Conservation (phyloP, 768 basidiomycete species). For the Boletales sp. region DNA sequence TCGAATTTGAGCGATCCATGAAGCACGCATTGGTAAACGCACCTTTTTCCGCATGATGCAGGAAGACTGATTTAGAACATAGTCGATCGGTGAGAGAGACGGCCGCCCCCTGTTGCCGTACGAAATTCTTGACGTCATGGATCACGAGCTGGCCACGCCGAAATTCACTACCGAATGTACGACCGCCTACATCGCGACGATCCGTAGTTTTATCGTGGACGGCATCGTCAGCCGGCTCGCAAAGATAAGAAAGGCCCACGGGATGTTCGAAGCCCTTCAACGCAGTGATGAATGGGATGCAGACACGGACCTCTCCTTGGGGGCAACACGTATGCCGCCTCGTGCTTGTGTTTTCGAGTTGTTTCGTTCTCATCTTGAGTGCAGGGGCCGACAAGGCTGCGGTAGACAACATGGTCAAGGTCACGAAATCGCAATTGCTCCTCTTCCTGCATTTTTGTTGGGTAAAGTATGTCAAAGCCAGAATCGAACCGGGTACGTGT, state of each 20-base stretch:
- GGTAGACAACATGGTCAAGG: slow-evolving; percentile 88
- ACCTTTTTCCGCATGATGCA: not conserved
- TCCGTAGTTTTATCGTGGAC: slow-evolving; percentile 67
- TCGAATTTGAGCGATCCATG: slow-evolving; percentile 88
- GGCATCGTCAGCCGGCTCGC: slow-evolving; percentile 66
- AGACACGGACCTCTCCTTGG: slow-evolving; percentile 71
- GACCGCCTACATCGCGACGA: slow-evolving; percentile 60
- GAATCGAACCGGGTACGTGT: slow-evolving; percentile 84
- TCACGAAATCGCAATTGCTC: slow-evolving; percentile 76
- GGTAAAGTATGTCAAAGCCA: slow-evolving; percentile 90
- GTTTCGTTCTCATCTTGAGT: slow-evolving; percentile 1
- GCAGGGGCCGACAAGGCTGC: slow-evolving; percentile 64
- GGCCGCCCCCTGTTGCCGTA: slow-evolving; percentile 77
- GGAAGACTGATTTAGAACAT: slow-evolving; percentile 5
- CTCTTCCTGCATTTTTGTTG: slow-evolving; percentile 85
- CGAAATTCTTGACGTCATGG: slow-evolving; percentile 74
- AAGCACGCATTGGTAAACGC: slow-evolving; percentile 68
- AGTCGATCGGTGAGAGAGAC: slow-evolving; percentile 62
- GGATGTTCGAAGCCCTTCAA: slow-evolving; percentile 82
- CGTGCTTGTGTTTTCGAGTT: not conserved
- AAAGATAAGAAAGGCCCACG: slow-evolving; percentile 61
- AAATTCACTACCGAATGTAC: slow-evolving; percentile 72
- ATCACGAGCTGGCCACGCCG: slow-evolving; percentile 52
- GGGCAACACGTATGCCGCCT: slow-evolving; percentile 57
- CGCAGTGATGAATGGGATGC: slow-evolving; percentile 73